Conservation (phyloP, 371 early-diverging fungal genomes). For the Conidiobolus incongruus region DNA sequence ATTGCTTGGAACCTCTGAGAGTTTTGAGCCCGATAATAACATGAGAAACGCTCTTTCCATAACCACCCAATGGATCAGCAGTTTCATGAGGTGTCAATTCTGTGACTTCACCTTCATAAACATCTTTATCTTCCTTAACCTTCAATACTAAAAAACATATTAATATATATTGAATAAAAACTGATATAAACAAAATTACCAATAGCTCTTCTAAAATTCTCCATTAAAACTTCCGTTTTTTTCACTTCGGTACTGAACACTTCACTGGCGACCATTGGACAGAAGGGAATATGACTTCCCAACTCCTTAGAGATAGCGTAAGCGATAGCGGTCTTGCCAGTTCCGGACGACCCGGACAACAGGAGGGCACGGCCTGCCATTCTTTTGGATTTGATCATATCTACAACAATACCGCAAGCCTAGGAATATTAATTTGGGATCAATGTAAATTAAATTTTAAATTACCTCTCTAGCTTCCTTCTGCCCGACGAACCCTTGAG, state of each 20-base stretch:
- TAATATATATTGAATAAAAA: background rate
- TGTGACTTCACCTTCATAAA: constrained; percentile 98
- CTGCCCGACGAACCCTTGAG: constrained; percentile 92
- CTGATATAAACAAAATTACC: constrained; percentile 16
- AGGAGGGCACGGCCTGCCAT: constrained; percentile 94
- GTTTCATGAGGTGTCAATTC: constrained; percentile 90
- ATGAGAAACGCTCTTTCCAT: constrained; percentile 87
- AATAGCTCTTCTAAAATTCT: constrained; percentile 93
- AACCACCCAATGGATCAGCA: constrained; percentile 77
- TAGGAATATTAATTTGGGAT: background rate
- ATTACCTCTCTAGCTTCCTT: constrained; percentile 80
- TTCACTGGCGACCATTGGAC: constrained; percentile 95
- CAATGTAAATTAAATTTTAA: constrained; percentile 1
- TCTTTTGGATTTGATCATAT: constrained; percentile 81
- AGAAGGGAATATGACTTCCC: constrained; percentile 93
- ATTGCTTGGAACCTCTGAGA: constrained; percentile 93
- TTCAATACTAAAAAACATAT: constrained; percentile 32
- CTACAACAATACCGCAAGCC: constrained; percentile 83
- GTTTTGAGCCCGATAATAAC: constrained; percentile 95
- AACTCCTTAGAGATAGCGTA: constrained; percentile 89
- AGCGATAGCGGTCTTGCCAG: constrained; percentile 86
- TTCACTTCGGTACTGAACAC: constrained; percentile 94
- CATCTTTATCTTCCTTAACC: constrained; percentile 96
- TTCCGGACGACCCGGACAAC: constrained; percentile 94
- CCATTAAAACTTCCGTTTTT: constrained; percentile 97